Base-by-base conservation (phyloP, 768 basidiomycete species). In the Tylopilus plumbeoviolaceoides region DNA sequence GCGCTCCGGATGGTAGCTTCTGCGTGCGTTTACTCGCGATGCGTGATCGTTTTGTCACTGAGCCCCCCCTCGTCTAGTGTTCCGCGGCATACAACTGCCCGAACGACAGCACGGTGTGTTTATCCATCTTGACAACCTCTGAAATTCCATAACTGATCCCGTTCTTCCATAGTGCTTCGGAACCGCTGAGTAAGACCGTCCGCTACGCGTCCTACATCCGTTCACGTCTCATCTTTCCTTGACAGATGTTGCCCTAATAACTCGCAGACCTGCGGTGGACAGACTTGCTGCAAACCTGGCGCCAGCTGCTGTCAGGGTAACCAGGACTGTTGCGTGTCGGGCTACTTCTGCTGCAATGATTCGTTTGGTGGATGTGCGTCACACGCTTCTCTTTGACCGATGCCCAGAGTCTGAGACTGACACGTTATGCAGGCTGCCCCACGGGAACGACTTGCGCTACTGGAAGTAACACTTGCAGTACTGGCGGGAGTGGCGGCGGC, bases 291-390 rank as follows among this genome's bases (percentile, higher is more conserved):
- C 23, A 0, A 12, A 1, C 0, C 51, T 12, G 58, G 53, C 28
- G 42, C 54, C n/a, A 21, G 8, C 11, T 63, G 62, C 43, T 64
- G 63, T 33, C 41, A 0, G 4, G 59, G 18, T 21, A 30, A 42
- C n/a, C 5, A 0, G 0, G 17, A 10, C 8, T 64, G 63, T 20
- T 65, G 63, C 18, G 40, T 20, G 25, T 0, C 43, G 7, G 58
- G 62, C 41, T 17, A 5, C 23, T 40, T 48, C 21, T 67, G 65
- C 18, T 66, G 65, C 27, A 58, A 51, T 31, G 65, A 66, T 31
- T 40, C 40, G 9, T 31, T 40, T 27, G 65, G 65, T 28, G 59
- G 53, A 49, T 66, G 65, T 67, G 42, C 23, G 65, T 60, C 11
- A 7, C 12, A 11, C 30, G 30, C 30, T 30, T 11, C 30, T 30